Evolutionary conservation across 352 stramenopile genomes (phyloP), one percentile per base, ranked within the genome.

Genomic region (Phytophthora cajani): DNA sequence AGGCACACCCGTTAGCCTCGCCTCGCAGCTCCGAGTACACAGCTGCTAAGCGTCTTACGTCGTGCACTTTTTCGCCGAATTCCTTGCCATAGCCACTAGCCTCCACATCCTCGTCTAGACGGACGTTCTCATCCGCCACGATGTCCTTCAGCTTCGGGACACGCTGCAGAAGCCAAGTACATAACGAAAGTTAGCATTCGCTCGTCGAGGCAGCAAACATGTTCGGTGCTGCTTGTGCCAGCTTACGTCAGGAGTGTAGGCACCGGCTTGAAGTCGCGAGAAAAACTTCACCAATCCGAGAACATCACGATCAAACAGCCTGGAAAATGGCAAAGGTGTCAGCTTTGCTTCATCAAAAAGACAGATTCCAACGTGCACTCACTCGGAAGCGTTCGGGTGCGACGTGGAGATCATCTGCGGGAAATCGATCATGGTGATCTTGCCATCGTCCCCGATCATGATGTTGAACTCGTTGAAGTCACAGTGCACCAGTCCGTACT

Each of bases 401-500:
- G 88, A 94, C 2, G 96, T 99, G 9, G 93, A 99, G 56, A 99
- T 98, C 98, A 99, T 99, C 86, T 99, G 98, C 12, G 98, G 98
- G 79, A 99, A 99, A 91, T 99, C 98, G 82, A 99, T 99, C 77
- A 99, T 97, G 16, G 98, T 99, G 17, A 99, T 92, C 76, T 97
- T 90, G 58, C 91, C 84, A 42, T 80, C 74, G 52, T 96, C 84
- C 79, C 98, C 92, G 25, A 99, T 95, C 92, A 99, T 98, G 55
- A 99, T 90, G 82, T 99, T 99, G 83, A 99, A 99, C 84, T 99
- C 98, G 87, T 99, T 99, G 74, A 99, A 99, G 81, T 99, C 98
- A 75, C 98, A 99, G 84, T 99, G 98, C 16, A 99, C 96, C 27
- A 99, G 87, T 19, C 98, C 98, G 79, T 98, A 98, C 64, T 97